Conservation (phyloP, 768 basidiomycete genomes). For the Russula lepida region DNA sequence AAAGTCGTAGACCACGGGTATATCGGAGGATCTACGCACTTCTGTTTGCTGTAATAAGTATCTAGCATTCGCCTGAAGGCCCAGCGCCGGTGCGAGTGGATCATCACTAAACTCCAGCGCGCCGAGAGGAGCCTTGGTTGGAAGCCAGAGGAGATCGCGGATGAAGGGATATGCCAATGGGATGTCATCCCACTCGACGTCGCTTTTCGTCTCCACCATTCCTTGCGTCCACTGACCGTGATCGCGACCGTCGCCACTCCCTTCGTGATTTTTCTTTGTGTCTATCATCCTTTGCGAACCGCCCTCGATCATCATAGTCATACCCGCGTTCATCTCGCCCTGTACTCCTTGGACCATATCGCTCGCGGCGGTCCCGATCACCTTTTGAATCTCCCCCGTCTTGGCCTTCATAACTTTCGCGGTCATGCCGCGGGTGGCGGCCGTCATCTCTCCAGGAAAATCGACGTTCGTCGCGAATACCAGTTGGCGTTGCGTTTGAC, state of each 20-base stretch:
- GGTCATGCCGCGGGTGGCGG: slow-evolving; percentile 8
- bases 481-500: slow-evolving; percentile 26
- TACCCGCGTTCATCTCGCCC: slow-evolving; percentile 20
- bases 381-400: neutral
- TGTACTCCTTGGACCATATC: slow-evolving; percentile 3
- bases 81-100: neutral
- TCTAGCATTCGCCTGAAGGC: neutral
- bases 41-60: neutral
- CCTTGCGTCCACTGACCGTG: slow-evolving; percentile 24
- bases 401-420: neutral
- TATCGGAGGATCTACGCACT: neutral
- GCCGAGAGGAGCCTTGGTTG: neutral
- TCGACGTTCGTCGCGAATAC: slow-evolving; percentile 21
- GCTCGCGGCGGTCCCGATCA: neutral
- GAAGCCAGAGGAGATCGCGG: neutral
- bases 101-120: neutral
- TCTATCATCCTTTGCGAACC: neutral
- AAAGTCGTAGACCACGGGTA: no score
- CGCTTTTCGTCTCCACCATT: slow-evolving; percentile 29
- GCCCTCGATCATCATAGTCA: slow-evolving; percentile 1
- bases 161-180: neutral
- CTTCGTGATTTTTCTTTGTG: slow-evolving; percentile 10
- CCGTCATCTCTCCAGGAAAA: slow-evolving; percentile 22
- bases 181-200: slow-evolving; percentile 37
- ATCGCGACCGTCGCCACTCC: slow-evolving; percentile 25